These are phyloP conservation scores for Mycena alexandri DNA, from an alignment of 768 basidiomycete species.

Conservation along the genomic window DNA sequence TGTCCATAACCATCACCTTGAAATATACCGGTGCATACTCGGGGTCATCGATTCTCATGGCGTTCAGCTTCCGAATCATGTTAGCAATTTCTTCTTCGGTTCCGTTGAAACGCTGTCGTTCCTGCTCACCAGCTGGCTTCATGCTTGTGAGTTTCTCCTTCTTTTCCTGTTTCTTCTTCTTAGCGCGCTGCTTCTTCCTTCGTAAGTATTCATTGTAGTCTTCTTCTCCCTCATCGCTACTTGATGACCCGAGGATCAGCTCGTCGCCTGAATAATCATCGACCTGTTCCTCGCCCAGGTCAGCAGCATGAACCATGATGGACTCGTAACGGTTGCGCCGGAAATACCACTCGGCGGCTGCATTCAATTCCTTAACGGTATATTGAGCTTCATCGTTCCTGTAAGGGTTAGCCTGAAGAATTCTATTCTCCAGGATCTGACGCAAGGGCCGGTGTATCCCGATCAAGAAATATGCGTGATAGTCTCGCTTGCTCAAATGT, in stretches of 20 bases:
- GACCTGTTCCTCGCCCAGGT: conserved; percentile 11
- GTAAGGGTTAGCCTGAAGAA: neutral
- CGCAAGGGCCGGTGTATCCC: neutral
- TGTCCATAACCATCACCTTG: neutral
- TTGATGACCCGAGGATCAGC: neutral
- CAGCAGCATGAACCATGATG: conserved; percentile 7
- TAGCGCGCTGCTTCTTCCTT: neutral
- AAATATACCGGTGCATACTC: neutral
- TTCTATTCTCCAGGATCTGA: neutral
- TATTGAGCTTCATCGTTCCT: neutral
- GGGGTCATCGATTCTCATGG: neutral
- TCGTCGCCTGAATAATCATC: conserved; percentile 4
- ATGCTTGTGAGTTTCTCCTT: no score
- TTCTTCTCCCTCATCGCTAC: neutral
- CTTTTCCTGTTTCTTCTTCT: neutral
- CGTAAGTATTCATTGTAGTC: neutral
- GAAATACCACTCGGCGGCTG: conserved; percentile 22
- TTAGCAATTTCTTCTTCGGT: conserved; percentile 7
- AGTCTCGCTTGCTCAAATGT: neutral
- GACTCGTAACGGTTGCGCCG: conserved; percentile 15
- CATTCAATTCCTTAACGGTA: neutral
- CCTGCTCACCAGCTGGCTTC: neutral
- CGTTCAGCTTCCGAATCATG: neutral
- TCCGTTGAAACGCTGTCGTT: neutral
- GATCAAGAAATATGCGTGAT: neutral